These are phyloP conservation scores for Oryza australiensis DNA, from an alignment of 176 grass and related monocot genomes.

Conservation along the genomic window DNA sequence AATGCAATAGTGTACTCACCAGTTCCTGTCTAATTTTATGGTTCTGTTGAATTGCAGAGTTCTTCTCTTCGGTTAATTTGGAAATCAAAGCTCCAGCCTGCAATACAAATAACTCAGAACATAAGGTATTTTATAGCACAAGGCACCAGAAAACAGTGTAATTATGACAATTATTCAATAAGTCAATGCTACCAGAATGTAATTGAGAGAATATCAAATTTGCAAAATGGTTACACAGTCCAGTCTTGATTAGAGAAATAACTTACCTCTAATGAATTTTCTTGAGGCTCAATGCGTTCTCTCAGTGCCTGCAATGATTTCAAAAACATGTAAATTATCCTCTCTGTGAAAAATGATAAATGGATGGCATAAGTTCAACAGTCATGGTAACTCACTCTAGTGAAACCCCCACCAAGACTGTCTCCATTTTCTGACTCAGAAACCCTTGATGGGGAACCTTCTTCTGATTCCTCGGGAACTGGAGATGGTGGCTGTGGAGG, in stretches of 20 bases:
- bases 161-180: constrained; percentile 1
- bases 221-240: constrained; percentile 1
- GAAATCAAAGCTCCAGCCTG: constrained; percentile 64
- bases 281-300: constrained; percentile 52
- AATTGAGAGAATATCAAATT: background rate
- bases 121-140: constrained; percentile 15
- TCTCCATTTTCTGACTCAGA: constrained; percentile 62
- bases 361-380: constrained; percentile 35
- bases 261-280: constrained; percentile 59
- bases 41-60: constrained; percentile 69
- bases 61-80: constrained; percentile 72
- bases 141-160: background rate
- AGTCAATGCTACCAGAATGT: background rate
- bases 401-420: constrained; percentile 44
- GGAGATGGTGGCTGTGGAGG: constrained; percentile 88
- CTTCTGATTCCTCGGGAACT: constrained; percentile 87
- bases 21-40: constrained; percentile 70
- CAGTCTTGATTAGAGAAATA: background rate
- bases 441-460: constrained; percentile 70
- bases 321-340: constrained; percentile 20
- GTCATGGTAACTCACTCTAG: constrained; percentile 53
- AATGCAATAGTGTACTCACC: constrained; percentile 37
- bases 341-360: background rate
- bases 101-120: constrained; percentile 7
- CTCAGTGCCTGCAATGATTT: constrained; percentile 49